phyloP scores from a whole-genome alignment of 495 filamentous ascomycete species.

The Penicillium diatomitis region DNA sequence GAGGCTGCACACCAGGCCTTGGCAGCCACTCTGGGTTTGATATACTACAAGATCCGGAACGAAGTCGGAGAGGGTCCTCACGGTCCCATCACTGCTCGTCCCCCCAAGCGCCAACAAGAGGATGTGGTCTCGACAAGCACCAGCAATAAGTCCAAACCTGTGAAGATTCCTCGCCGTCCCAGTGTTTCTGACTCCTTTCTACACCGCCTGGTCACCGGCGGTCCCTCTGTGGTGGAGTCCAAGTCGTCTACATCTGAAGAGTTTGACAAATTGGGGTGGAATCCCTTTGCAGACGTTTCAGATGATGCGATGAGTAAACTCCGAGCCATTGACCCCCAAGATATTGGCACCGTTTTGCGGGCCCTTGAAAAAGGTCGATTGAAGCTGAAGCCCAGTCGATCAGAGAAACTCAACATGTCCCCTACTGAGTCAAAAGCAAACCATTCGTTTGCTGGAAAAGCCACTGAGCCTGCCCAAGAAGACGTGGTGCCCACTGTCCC shows the following conservation, averaged over 20 bases:
- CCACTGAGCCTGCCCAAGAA: constrained; percentile 14
- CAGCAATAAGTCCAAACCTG: constrained; percentile 27
- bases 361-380: constrained; percentile 30
- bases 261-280: constrained; percentile 32
- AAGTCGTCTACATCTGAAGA: constrained; percentile 29
- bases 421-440: constrained; percentile 24
- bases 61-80: constrained; percentile 29
- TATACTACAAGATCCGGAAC: constrained; percentile 37
- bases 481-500: constrained; percentile 15
- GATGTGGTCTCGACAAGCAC: constrained; percentile 24
- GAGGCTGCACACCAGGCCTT: constrained; percentile 35
- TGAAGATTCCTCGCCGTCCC: constrained; percentile 28
- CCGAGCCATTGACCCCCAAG: constrained; percentile 30
- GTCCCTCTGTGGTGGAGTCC: constrained; percentile 21
- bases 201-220: constrained; percentile 25
- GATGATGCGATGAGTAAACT: constrained; percentile 32
- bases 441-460: constrained; percentile 7
- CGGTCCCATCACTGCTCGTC: constrained; percentile 13
- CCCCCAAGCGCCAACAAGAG: constrained; percentile 31
- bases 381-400: constrained; percentile 24
- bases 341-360: constrained; percentile 27
- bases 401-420: constrained; percentile 24
- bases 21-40: constrained; percentile 30
- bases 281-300: constrained; percentile 29
- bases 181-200: constrained; percentile 26